Evolutionary conservation across 257 asterid genomes (phyloP).

Genomic region (Solanum tarapatanum): DNA sequence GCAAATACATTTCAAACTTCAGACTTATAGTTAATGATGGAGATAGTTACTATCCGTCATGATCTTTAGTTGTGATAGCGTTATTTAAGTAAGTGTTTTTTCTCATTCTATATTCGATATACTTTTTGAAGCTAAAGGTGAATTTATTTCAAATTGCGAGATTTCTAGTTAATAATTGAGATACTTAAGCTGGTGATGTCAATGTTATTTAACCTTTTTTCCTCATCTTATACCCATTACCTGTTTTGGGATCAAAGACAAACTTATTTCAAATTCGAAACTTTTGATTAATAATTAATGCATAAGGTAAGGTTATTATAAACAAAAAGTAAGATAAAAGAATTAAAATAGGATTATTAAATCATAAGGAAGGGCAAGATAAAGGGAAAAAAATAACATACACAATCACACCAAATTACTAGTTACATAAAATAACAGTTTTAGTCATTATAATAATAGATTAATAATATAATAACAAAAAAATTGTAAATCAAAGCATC

Average conservation of each 20-base stretch:
- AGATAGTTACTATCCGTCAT: neutral
- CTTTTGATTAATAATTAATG: neutral
- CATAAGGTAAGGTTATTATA: neutral
- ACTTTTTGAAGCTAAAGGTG: accelerated
- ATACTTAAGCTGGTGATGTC: neutral
- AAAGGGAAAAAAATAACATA: neutral
- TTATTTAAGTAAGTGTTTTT: neutral
- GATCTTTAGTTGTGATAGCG: neutral
- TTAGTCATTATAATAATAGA: neutral
- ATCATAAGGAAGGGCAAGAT: neutral
- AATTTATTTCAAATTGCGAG: neutral
- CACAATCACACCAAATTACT: neutral
- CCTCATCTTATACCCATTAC: neutral
- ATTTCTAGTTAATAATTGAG: neutral
- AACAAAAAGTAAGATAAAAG: neutral
- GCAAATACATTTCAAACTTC: neutral
- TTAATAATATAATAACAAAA: neutral
- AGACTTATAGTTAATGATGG: neutral
- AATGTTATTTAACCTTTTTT: neutral
- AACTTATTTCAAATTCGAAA: neutral
- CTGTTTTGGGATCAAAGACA: neutral
- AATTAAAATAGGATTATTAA: neutral
- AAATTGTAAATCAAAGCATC: neutral
- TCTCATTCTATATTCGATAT: neutral
- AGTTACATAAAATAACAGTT: neutral